Evolutionary conservation across 306 rosid species (phyloP).

Genomic region (Crataegus laevigata): DNA sequence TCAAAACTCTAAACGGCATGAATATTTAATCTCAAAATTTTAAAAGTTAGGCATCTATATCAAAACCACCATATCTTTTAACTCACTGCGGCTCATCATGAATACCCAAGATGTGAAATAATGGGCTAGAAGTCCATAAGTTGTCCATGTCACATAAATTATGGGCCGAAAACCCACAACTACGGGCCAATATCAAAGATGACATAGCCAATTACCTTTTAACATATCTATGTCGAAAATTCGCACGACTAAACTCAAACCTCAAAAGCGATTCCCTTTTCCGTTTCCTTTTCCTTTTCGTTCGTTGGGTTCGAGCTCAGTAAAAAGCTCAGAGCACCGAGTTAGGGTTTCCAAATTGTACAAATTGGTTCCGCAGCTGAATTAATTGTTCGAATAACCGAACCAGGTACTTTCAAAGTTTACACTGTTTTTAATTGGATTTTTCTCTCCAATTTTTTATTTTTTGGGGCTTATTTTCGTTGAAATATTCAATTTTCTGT

Average conservation of each 20-base stretch:
- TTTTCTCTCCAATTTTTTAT: background rate
- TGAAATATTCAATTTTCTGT: background rate
- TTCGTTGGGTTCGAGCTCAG: background rate
- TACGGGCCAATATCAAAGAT: background rate
- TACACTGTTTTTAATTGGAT: background rate
- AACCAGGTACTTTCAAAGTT: background rate
- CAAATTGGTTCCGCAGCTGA: background rate
- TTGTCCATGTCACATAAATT: background rate
- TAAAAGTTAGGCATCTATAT: too few relatives aligned
- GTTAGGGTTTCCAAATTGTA: constrained; percentile 1
- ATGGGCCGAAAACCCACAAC: background rate
- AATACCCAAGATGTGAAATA: background rate
- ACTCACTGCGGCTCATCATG: too few relatives aligned
- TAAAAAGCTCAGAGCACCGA: background rate
- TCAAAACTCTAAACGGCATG: too few relatives aligned
- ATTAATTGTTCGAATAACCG: background rate
- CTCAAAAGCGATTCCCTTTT: background rate
- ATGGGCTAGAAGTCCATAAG: background rate
- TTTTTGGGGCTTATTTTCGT: background rate
- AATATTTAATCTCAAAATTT: too few relatives aligned
- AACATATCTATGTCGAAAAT: background rate
- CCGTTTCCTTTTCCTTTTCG: background rate
- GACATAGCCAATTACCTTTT: background rate
- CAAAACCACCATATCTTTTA: too few relatives aligned
- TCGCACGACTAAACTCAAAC: background rate